Evolutionary conservation across 2,329 filamentous ascomycete species (phyloP).

Genomic region (Colletotrichum cuscutae): DNA sequence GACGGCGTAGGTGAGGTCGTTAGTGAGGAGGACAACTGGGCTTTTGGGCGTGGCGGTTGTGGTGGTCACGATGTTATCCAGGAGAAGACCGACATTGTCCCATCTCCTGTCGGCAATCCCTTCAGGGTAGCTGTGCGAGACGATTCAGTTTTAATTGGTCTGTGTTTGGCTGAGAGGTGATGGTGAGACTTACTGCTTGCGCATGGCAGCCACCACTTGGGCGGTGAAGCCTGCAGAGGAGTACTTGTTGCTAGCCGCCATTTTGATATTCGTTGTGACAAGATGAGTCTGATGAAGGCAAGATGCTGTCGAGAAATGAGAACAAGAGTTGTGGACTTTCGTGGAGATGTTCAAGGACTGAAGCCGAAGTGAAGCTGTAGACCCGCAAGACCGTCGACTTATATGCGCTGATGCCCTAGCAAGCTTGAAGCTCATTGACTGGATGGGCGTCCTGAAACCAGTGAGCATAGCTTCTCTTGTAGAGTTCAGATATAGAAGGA

Average conservation of each 20-base stretch:
- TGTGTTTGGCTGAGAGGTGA: not conserved
- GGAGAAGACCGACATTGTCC: slow-evolving; percentile 94
- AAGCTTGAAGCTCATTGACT: slow-evolving; percentile 18
- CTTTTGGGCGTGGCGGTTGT: slow-evolving; percentile 41
- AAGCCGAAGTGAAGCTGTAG: slow-evolving; percentile 4
- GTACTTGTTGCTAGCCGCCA: slow-evolving; percentile 28
- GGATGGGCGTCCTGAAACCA: not conserved
- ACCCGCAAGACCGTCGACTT: slow-evolving; percentile 28
- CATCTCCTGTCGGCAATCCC: slow-evolving; percentile 88
- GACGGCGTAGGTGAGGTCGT: slow-evolving; percentile 90
- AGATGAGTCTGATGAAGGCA: not conserved
- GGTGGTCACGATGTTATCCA: slow-evolving; percentile 52
- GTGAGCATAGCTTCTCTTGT: slow-evolving; percentile 15
- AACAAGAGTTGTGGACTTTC: too few relatives aligned
- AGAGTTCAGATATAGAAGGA: not conserved
- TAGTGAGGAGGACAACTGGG: slow-evolving; percentile 69
- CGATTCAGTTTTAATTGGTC: slow-evolving; percentile 1
- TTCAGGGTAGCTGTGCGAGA: slow-evolving; percentile 79
- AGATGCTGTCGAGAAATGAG: not conserved
- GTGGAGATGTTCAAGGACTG: not conserved
- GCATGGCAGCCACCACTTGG: slow-evolving; percentile 82
- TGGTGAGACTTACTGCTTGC: slow-evolving; percentile 72
- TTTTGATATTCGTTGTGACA: not conserved
- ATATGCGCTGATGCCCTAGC: slow-evolving; percentile 28
- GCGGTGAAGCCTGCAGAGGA: slow-evolving; percentile 54